A percentile compares a stretch with the other conserved stretches of the same genome.
Evolutionary conservation across 148 eudicot species (phyloP).

Genomic region (Bassia scoparia): DNA sequence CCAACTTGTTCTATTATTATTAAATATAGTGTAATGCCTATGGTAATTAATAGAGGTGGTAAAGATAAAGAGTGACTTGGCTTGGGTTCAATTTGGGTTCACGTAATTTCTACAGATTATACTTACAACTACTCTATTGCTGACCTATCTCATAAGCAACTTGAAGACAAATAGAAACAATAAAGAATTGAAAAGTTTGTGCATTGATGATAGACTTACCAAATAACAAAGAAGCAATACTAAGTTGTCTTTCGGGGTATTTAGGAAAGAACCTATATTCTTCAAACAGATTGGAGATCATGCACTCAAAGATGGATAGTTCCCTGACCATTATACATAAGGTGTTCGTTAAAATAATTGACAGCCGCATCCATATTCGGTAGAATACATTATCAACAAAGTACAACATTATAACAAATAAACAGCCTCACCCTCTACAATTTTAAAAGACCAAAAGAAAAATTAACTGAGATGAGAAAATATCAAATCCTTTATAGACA

Average conservation of each 20-base stretch:
- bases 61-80: neutral
- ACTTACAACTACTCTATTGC: no score
- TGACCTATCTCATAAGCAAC: conserved; percentile 8
- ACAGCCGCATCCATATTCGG: neutral
- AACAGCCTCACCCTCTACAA: no score
- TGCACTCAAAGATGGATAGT: conserved; percentile 77
- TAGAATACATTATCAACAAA: no score
- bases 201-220: conserved; percentile 41
- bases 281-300: conserved; percentile 85
- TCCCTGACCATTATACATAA: conserved; percentile 52
- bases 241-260: conserved; percentile 93
- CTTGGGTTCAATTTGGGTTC: neutral
- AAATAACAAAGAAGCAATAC: conserved; percentile 68
- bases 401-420: no score
- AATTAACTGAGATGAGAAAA: no score
- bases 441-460: no score
- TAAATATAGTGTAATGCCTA: no score
- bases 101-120: no score
- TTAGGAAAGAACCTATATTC: conserved; percentile 88
- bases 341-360: neutral
- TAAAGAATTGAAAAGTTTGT: neutral
- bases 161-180: neutral
- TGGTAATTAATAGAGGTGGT: neutral
- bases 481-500: no score
- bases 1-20: no score